Conservation (phyloP, 106 monocot genomes). For the Platanthera guangdongensis region DNA sequence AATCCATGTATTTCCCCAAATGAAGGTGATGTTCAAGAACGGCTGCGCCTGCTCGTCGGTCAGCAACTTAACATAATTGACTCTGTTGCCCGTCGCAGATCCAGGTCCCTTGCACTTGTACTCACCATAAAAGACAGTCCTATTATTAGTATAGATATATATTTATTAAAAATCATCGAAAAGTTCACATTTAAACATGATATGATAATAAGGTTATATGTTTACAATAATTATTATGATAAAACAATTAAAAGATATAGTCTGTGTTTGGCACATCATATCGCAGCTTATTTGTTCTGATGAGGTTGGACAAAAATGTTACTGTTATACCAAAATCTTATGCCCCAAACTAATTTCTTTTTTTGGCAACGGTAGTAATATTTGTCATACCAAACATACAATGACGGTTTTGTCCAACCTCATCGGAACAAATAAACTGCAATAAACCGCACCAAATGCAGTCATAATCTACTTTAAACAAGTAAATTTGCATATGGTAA, state of each 20-base stretch:
- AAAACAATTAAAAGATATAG: not conserved
- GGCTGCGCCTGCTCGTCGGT: conserved; percentile 30
- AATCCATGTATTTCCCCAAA: conserved; percentile 40
- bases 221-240: not conserved
- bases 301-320: too few species aligned
- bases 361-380: too few species aligned
- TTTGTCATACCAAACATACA: too few species aligned
- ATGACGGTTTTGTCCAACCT: too few species aligned
- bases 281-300: too few species aligned
- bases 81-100: conserved; percentile 25
- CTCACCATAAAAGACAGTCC: conserved; percentile 60
- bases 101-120: conserved; percentile 60
- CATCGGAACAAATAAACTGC: too few species aligned
- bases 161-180: not conserved
- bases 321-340: too few species aligned
- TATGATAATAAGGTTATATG: not conserved
- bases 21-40: conserved; percentile 35
- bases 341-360: too few species aligned
- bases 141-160: not conserved
- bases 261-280: too few species aligned
- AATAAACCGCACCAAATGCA: too few species aligned
- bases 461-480: not conserved
- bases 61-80: conserved; percentile 23
- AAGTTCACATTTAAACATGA: not conserved
- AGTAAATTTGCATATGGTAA: not conserved